Conservation (phyloP, 2,329 filamentous ascomycete genomes). For the Colletotrichum gigasporum region DNA sequence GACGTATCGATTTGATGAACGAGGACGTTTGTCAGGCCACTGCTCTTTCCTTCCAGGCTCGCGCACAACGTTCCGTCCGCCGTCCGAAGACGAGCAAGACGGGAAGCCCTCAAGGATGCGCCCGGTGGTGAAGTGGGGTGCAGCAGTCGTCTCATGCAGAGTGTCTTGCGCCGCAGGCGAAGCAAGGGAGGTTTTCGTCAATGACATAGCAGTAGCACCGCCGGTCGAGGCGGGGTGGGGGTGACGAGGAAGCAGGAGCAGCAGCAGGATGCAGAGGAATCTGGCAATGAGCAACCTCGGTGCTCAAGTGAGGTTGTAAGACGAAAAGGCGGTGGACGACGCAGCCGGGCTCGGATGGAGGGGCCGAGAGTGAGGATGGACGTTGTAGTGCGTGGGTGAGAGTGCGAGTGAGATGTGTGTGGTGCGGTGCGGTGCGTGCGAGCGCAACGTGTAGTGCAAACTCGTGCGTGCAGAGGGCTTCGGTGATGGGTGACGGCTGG, state of each 20-base stretch:
- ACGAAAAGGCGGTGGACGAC: conserved; percentile 13
- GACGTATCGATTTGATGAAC: not conserved
- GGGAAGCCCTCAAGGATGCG: not conserved
- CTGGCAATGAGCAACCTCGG: not conserved
- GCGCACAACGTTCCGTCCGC: too few relatives aligned
- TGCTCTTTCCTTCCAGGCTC: too few relatives aligned
- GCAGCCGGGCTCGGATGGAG: conserved; percentile 8
- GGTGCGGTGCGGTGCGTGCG: not conserved
- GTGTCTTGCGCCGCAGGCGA: not conserved
- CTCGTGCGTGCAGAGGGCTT: too few relatives aligned
- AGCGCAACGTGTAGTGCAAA: too few relatives aligned
- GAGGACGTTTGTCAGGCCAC: not conserved
- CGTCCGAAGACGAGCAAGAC: not conserved
- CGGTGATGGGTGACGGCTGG: not conserved
- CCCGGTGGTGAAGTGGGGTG: not conserved
- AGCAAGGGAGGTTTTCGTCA: not conserved
- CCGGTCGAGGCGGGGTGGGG: not conserved
- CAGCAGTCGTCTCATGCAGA: not conserved
- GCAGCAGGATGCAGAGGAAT: not conserved
- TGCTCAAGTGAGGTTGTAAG: not conserved
- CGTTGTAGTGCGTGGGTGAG: not conserved
- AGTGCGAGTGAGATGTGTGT: not conserved
- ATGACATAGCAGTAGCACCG: not conserved
- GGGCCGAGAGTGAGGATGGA: not conserved
- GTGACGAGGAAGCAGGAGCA: not conserved